phyloP scores from a whole-genome alignment of 2,329 filamentous ascomycete species.

The Hymenoscyphus linearis region DNA sequence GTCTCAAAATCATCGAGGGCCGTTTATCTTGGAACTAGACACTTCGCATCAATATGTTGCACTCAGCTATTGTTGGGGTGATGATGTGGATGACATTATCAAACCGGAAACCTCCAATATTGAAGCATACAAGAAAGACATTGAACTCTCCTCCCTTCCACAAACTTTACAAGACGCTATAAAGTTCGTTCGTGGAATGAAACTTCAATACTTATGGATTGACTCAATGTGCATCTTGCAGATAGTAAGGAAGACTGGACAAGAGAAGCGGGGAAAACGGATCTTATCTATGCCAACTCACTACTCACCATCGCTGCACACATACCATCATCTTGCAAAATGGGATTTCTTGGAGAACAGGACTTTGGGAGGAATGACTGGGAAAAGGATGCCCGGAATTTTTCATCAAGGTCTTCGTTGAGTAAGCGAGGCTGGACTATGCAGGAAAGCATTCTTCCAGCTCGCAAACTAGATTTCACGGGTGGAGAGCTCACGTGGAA shows the following conservation, averaged over 20 bases:
- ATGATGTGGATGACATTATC: not conserved
- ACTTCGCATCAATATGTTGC: not conserved
- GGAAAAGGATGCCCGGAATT: not conserved
- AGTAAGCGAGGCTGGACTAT: not conserved
- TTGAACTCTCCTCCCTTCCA: not conserved
- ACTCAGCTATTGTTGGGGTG: not conserved
- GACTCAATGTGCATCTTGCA: conserved; percentile 15
- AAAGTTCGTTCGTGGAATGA: not conserved
- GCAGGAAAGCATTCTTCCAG: not conserved
- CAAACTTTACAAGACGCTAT: not conserved
- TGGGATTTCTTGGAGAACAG: not conserved
- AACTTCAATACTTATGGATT: conserved; percentile 8
- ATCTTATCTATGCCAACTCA: not conserved
- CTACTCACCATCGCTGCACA: not conserved
- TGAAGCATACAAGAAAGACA: not conserved
- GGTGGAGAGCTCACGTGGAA: not conserved
- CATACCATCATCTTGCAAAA: not conserved
- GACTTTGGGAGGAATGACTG: not conserved
- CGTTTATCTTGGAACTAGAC: not conserved
- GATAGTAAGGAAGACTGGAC: conserved; percentile 7
- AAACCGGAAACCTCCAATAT: not conserved
- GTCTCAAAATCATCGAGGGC: not conserved
- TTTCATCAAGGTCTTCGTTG: not conserved
- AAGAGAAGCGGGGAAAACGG: conserved; percentile 7
- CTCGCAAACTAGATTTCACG: not conserved